Base-by-base conservation (phyloP, 495 filamentous ascomycete genomes). In the Penicillium riverlandense region DNA sequence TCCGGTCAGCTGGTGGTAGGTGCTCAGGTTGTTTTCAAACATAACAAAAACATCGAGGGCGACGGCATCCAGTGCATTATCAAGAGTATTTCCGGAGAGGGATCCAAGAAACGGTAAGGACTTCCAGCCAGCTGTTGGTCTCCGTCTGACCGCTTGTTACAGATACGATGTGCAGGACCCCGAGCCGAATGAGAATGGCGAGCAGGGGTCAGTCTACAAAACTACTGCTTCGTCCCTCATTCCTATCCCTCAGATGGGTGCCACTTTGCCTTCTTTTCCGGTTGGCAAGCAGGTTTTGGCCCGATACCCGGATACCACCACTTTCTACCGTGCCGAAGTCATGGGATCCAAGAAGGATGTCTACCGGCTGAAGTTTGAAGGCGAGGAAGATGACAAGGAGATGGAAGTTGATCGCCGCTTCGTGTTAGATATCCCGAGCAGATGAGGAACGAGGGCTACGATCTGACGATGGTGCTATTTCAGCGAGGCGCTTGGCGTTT, bases 301-400 rank as follows among this genome's bases (percentile, higher is more conserved):
- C 0, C 69, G 87, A 33, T 95, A 95, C 56, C 88, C 88, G 0
- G 84, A 89, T 44, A 99, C 94, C 8, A 96, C 92, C 2, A 96
- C 91, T 0, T 99, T 99, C 56, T 99, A 99, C 62, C 83, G 88
- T 55, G 92, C 94, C 9, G 90, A 96, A 50, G 91, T 98, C 12
- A 90, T 88, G 72, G 82, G 82, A 0, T 52, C 61, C 8, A 81
- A 84, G 52, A 81, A 82, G 49, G 77, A 79, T 39, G 68, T 67
- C 37, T 83, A 79, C 44, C 67, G 77, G 35, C 69, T 95, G 47
- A 80, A 86, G 47, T 95, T 95, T 46, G 88, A 95, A 58, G 86
- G 86, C 9, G 88, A 95, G 57, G 86, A 90, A 55, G 86, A 86
- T 52, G 85, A 82, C 41, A 83, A 83, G 53, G 85, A 88, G 44